These are phyloP conservation scores for Leonotis leonurus DNA, from an alignment of 257 asterid genomes.

Conservation along the genomic window DNA sequence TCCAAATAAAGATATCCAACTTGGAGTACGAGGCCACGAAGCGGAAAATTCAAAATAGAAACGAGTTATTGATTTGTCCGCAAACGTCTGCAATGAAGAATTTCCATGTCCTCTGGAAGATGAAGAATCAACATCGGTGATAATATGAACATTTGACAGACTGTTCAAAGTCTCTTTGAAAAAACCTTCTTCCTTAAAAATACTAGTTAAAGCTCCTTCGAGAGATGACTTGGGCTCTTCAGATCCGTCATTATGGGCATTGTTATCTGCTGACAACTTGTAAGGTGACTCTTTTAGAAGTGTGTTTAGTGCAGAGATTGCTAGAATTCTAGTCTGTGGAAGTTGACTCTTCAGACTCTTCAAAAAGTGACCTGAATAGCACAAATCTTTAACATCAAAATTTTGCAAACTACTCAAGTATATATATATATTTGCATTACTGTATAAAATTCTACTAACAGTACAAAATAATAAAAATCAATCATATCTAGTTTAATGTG, in stretches of 20 bases:
- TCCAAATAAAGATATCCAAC: slow-evolving; percentile 89
- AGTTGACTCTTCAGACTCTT: slow-evolving; percentile 95
- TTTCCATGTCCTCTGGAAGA: slow-evolving; percentile 74
- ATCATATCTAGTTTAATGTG: not conserved
- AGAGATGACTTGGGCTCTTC: slow-evolving; percentile 63
- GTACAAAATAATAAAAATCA: not conserved
- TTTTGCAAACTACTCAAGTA: not conserved
- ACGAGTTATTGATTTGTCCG: slow-evolving; percentile 87
- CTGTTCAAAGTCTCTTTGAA: slow-evolving; percentile 72
- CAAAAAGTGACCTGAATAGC: slow-evolving; percentile 81
- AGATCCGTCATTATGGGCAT: slow-evolving; percentile 24
- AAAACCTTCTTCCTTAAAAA: slow-evolving; percentile 90
- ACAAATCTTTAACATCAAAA: slow-evolving; percentile 9
- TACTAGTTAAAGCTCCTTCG: slow-evolving; percentile 69
- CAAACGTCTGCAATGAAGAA: slow-evolving; percentile 77
- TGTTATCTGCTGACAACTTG: slow-evolving; percentile 47
- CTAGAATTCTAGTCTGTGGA: slow-evolving; percentile 96
- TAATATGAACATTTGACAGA: slow-evolving; percentile 89
- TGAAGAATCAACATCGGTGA: slow-evolving; percentile 59
- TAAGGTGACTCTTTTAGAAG: slow-evolving; percentile 94
- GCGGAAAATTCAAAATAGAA: slow-evolving; percentile 97
- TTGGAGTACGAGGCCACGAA: slow-evolving; percentile 98
- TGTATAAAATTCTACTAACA: too few relatives aligned
- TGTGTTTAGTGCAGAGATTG: slow-evolving; percentile 93
- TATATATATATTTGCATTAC: too few relatives aligned